Evolutionary conservation across 179 eudicot genomes (phyloP).

Genomic region (Silene coronaria): DNA sequence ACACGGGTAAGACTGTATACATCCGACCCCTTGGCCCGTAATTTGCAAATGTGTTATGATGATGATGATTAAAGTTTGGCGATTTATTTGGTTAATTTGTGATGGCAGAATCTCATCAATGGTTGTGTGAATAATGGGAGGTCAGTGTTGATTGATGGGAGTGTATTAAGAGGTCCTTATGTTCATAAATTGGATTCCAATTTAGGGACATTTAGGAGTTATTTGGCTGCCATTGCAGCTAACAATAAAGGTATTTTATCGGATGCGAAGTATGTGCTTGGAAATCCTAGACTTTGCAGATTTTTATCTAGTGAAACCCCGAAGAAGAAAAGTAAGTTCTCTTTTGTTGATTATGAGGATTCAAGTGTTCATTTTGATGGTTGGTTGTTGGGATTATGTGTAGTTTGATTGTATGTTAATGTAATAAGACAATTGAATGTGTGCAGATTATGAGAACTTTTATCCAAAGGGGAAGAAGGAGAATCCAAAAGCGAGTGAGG

Average conservation of each 20-base stretch:
- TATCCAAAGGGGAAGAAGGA: conserved; percentile 84
- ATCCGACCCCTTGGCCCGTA: too few species aligned
- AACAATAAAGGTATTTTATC: conserved; percentile 30
- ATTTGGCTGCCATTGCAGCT: conserved; percentile 43
- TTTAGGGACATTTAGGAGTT: conserved; percentile 49
- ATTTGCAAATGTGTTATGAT: too few species aligned
- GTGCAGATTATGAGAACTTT: conserved; percentile 72
- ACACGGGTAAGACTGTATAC: too few species aligned
- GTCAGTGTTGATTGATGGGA: conserved; percentile 27
- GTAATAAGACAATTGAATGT: conserved; percentile 1
- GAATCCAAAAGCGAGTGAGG: conserved; percentile 46
- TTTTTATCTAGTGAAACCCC: conserved; percentile 62
- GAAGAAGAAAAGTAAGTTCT: conserved; percentile 59
- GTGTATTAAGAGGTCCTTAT: conserved; percentile 19
- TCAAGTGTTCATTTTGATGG: background rate
- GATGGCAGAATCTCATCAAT: conserved; percentile 43
- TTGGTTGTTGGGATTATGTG: background rate
- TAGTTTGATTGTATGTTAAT: background rate
- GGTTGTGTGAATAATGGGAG: conserved; percentile 34
- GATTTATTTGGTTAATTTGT: conserved; percentile 14
- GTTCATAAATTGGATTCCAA: conserved; percentile 30
- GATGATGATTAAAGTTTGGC: too few species aligned
- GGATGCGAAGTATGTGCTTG: conserved; percentile 37
- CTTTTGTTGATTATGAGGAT: background rate
- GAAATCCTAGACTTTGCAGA: conserved; percentile 45